Evolutionary conservation across 2,329 filamentous ascomycete species (phyloP).

Genomic region (Talaromyces atroroseus): DNA sequence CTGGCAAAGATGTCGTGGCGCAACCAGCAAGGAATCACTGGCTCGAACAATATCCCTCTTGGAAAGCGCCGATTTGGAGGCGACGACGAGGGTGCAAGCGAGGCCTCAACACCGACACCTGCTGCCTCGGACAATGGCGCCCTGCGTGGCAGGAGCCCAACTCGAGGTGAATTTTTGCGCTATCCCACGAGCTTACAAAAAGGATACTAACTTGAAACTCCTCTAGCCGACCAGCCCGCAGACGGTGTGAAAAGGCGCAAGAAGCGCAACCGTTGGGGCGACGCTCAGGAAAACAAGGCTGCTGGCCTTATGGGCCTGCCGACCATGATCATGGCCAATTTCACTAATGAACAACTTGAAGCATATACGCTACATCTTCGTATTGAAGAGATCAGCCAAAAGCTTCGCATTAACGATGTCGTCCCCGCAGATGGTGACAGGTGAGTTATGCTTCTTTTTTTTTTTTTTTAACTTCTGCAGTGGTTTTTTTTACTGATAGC

Average conservation of each 20-base stretch:
- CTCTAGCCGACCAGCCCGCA: slow-evolving; percentile 44
- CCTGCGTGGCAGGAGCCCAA: slow-evolving; percentile 91
- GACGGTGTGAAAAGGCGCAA: slow-evolving; percentile 86
- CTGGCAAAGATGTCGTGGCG: slow-evolving; percentile 55
- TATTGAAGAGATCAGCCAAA: slow-evolving; percentile 99
- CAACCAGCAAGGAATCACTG: slow-evolving; percentile 72
- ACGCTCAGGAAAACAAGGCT: slow-evolving; percentile 96
- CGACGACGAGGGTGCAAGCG: slow-evolving; percentile 51
- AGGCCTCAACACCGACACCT: slow-evolving; percentile 42
- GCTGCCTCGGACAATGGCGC: slow-evolving; percentile 42
- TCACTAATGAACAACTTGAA: slow-evolving; percentile 97
- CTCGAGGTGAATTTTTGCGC: slow-evolving; percentile 58
- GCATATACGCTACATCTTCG: slow-evolving; percentile 93
- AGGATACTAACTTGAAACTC: neutral
- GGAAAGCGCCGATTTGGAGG: slow-evolving; percentile 77
- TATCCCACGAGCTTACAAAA: neutral
- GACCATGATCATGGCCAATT: slow-evolving; percentile 92
- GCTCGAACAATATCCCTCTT: slow-evolving; percentile 95
- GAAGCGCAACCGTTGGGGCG: slow-evolving; percentile 98
- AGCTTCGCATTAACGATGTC: slow-evolving; percentile 97
- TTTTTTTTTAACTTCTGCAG: slow-evolving; percentile 15
- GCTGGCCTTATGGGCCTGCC: slow-evolving; percentile 95
- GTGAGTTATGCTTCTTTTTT: slow-evolving; percentile 49
- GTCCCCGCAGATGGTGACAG: slow-evolving; percentile 93
- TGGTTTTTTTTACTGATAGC: slow-evolving; percentile 7